Conservation (phyloP, 2,329 filamentous ascomycete species). For the Fusarium scirpi region DNA sequence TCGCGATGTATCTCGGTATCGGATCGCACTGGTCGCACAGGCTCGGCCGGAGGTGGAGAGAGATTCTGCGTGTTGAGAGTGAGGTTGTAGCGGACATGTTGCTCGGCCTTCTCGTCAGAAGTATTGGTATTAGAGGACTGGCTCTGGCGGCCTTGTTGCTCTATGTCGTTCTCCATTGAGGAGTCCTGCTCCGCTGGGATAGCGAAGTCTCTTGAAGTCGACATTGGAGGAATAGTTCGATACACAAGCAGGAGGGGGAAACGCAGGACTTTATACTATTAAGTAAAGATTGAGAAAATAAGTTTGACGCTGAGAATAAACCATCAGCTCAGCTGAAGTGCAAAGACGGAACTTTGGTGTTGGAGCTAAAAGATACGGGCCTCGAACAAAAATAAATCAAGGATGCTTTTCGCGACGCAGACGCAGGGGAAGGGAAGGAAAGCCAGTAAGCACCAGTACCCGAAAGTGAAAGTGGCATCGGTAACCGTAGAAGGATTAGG, state of each 20-base stretch:
- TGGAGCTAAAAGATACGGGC: conserved; percentile 6
- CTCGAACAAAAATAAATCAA: conserved; percentile 21
- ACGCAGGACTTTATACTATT: background rate
- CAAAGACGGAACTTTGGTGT: background rate
- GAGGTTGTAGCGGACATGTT: conserved; percentile 48
- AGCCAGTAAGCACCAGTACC: conserved; percentile 29
- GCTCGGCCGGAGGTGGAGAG: conserved; percentile 32
- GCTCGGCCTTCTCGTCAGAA: conserved; percentile 34
- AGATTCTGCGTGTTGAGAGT: conserved; percentile 47
- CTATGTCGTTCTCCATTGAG: conserved; percentile 26
- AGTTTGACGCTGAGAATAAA: background rate
- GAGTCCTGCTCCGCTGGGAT: conserved; percentile 19
- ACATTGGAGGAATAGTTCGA: background rate
- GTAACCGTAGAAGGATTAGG: conserved; percentile 17
- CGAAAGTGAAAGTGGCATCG: conserved; percentile 23
- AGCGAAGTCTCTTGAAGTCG: conserved; percentile 31
- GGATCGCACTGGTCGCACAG: conserved; percentile 41
- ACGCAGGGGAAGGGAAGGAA: conserved; percentile 29
- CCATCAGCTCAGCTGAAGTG: conserved; percentile 10
- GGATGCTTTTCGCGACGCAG: conserved; percentile 27
- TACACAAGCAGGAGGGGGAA: background rate
- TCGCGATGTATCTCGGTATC: conserved; percentile 47
- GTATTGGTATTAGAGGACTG: conserved; percentile 41
- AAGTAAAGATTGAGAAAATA: background rate
- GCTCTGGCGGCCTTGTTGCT: conserved; percentile 35